A percentile compares a stretch with the other conserved stretches of the same genome.
Evolutionary conservation across 106 monocot genomes (phyloP).

Genomic region (Narthecium ossifragum): DNA sequence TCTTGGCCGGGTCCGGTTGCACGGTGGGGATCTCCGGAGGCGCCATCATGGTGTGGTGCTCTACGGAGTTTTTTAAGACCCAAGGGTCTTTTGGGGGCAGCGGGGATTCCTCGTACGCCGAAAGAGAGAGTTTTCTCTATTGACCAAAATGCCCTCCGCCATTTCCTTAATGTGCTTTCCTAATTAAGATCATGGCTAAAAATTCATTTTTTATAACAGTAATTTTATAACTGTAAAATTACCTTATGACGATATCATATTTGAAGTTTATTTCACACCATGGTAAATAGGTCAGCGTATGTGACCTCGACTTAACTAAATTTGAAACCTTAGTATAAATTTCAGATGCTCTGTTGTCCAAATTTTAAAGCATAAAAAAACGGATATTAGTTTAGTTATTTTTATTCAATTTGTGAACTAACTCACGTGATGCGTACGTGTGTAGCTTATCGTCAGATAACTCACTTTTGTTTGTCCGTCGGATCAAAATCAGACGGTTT

Average conservation of each 20-base stretch:
- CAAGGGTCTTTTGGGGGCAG: not conserved
- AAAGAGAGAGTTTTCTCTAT: not conserved
- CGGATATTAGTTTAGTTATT: no score
- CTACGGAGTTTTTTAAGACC: not conserved
- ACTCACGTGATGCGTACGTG: no score
- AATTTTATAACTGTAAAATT: not conserved
- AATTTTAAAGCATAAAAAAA: no score
- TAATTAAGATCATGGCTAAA: no score
- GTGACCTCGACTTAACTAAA: not conserved
- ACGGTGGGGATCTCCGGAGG: not conserved
- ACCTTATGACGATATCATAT: not conserved
- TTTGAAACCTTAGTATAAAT: not conserved
- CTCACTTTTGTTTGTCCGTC: no score
- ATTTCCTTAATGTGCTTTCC: not conserved
- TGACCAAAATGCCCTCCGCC: not conserved
- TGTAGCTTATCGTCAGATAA: no score
- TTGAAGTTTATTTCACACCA: not conserved
- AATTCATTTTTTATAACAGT: no score
- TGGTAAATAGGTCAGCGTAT: not conserved
- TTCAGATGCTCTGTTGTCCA: no score
- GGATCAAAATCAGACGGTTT: no score
- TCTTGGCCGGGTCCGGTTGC: not conserved
- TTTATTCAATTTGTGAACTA: no score
- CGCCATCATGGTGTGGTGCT: not conserved
- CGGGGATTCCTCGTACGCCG: conserved; percentile 4